Evolutionary conservation across 495 filamentous ascomycete species (phyloP), one percentile per base, ranked within the genome.

Genomic region (Letharia lupina): DNA sequence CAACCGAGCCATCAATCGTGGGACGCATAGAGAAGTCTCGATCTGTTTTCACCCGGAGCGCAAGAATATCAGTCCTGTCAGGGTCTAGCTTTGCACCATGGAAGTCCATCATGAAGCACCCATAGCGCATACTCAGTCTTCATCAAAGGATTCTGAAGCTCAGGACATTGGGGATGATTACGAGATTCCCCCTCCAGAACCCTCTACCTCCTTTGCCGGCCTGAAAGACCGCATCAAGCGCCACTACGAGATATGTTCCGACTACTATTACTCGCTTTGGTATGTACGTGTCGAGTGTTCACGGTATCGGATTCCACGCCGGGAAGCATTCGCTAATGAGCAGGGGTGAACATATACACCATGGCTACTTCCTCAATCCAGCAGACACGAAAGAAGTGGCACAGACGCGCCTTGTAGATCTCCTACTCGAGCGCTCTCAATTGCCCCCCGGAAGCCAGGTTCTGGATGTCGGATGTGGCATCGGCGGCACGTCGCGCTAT

Each of bases 271-370:
- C 41, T 67, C 61, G 8, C 68, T 70, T 15, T 70, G 68, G 68
- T 70, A 65, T 35, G 58, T 41, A 12, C 62, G 44, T 13, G 16
- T 20, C 18, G 28, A 28, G 23, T 20, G 10, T 40, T 64, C 50
- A 33, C 12, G 11, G 50, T 33, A 16, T 5, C 28, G 2, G 2
- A 6, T 15, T 3, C 10, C 50, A 16, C 3, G 28, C 28, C 2
- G 10, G 23, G 18, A n/a, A 47, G 13, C 13, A 37, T 60, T 23
- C 23, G 31, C 63, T 65, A 31, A 65, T 37, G 9, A 45, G 5
- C 62, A 85, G 82, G 83, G 83, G 83, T 45, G 82, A 85, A 65
- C 83, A 85, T 69, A 84, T 85, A 69, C 83, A 85, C 67, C 83
- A 85, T 68, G 83, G 83, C 40, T 82, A 84, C 70, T 85, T 83